Base-by-base conservation (phyloP, 805 yeast genomes). In the Starmera dryadoides region DNA sequence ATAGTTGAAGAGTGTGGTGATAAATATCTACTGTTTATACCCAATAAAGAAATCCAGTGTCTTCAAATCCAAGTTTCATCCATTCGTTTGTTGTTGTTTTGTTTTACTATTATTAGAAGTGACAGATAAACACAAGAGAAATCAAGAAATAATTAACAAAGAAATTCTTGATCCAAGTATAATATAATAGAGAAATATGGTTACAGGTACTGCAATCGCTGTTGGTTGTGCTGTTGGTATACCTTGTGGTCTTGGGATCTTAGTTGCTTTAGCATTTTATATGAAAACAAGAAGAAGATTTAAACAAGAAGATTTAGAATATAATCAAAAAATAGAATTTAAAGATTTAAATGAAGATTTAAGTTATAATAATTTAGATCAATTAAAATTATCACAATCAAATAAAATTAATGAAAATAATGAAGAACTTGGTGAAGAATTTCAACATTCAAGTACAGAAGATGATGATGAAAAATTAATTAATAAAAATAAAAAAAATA, bases 211-310 rank as follows among this genome's bases (percentile, higher is more conserved):
- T 1, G 52, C 59, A 2, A 43, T 65, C 8, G 73, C 77, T 2
- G 77, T 73, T 3, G 78, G 77, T 2, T 66, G 74, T 44, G 74
- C 78, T 3, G 72, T 74, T 4, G 79, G 77, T 26, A 60, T 74
- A 19, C 79, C 79, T 1, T 49, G 64, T n/a, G 64, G 61, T 4
- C 44, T 70, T 9, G 66, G 69, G 2, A 11, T 66, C 1, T 15
- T 62, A 0, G 56, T 69, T 3, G 60, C 68, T 0, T 25, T 58
- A 3, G 44, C 44, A 10, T 62, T 69, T 40, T 65, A 71, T 66
- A 41, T 53, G 23, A 59, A 68, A 33, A 62, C 66, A 39, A 66
- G 60, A 40, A 48, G 56, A 41, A 58, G 65, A 33, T 55, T 62
- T 30, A 60, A 58, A 35, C 49, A 51, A 35, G 79, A 73, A 41